phyloP scores from a whole-genome alignment of 768 basidiomycete genomes.

The Imleria badia region DNA sequence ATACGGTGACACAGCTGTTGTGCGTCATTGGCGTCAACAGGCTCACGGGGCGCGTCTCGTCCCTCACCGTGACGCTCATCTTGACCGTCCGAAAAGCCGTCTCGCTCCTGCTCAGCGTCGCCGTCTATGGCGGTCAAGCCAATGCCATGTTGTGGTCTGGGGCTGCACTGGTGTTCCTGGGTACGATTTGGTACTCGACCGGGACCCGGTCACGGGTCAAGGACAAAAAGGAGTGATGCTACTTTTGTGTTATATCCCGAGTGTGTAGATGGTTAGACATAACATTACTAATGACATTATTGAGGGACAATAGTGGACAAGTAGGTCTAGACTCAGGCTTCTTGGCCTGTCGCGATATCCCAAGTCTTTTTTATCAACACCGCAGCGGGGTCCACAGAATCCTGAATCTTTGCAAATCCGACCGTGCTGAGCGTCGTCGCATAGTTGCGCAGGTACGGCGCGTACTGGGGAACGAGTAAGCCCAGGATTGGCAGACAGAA shows the following conservation, averaged over 20 bases:
- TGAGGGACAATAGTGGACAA: conserved; percentile 1
- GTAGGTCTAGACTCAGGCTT: conserved; percentile 25
- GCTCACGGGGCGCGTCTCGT: conserved; percentile 72
- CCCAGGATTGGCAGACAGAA: not conserved
- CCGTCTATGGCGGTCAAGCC: conserved; percentile 42
- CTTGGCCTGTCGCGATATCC: conserved; percentile 68
- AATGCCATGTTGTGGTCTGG: conserved; percentile 63
- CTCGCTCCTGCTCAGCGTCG: conserved; percentile 71
- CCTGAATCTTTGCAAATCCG: conserved; percentile 65
- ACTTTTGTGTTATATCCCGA: not conserved
- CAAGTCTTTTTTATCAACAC: conserved; percentile 65
- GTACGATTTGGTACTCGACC: conserved; percentile 67
- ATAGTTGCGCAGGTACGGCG: conserved; percentile 76
- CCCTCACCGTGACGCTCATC: conserved; percentile 76
- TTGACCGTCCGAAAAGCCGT: conserved; percentile 80
- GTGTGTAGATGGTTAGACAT: conserved; percentile 16
- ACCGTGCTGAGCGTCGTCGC: conserved; percentile 67
- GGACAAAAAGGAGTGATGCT: conserved; percentile 26
- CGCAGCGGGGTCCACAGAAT: conserved; percentile 53
- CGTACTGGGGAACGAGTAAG: conserved; percentile 50
- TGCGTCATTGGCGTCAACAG: conserved; percentile 88
- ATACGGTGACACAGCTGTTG: conserved; percentile 80
- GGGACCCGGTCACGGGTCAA: conserved; percentile 12
- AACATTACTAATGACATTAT: conserved; percentile 14
- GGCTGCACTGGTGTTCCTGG: conserved; percentile 64